Base-by-base conservation (phyloP, 371 early-diverging fungal species). In the Entomophthora muscae region DNA sequence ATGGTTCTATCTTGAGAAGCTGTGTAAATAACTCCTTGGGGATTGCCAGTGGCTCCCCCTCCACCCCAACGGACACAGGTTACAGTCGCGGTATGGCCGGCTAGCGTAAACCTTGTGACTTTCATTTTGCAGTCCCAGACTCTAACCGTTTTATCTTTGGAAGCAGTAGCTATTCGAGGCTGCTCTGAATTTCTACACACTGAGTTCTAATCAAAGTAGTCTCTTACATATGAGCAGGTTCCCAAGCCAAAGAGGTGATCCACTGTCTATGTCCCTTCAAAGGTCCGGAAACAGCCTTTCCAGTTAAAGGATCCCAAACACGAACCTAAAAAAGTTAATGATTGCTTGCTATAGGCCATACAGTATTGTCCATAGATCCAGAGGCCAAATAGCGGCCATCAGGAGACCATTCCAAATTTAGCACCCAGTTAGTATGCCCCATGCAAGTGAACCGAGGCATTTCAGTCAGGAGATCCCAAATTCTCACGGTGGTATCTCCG, bases 381-480 rank as follows among this genome's bases (percentile, higher is more conserved):
- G 93, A 91, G 1, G 93, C 92, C 65, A 98, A 73, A 1, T 76
- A 72, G 55, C 74, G 76, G 1, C 89, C 90, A 73, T 95, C 88
- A 23, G 98, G 94, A 22, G 95, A 85, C 91, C 91, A 96, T 22
- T 92, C 82, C 24, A 98, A 83, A n/a, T 77, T 81, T 63, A 93
- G 80, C 0, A 98, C 95, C 94, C 95, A 95, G 66, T 89, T 87
- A 17, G 73, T 85, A 71, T 98, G 98, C 5, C 93, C 69, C 42
- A 32, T 27, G 31, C 57, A 64, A 1, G 65, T 66, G 26, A 31
- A 55, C 59, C 80, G 78, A 22, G 94, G 94, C 29, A 94, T 95
- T 68, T 93, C 92, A 0, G 95, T 95, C 66, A 84, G 82, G 65
- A 95, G 71, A 81, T 98, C 98, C 98, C 98, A 98, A 58, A 98